Evolutionary conservation across 176 grass and related monocot genomes (phyloP).

Genomic region (Puya raimondii): DNA sequence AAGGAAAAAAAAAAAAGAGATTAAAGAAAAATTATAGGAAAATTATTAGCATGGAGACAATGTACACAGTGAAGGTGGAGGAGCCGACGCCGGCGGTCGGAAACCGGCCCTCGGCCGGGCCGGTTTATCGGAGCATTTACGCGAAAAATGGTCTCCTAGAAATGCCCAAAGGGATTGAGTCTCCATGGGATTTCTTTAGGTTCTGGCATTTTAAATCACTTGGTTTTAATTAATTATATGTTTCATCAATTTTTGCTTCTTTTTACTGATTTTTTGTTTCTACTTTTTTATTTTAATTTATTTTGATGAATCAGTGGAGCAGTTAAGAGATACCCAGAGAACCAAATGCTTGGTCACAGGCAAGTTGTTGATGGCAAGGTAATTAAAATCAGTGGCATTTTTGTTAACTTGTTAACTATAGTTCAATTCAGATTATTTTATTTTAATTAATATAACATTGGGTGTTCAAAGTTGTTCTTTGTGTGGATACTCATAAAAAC

Average conservation of each 20-base stretch:
- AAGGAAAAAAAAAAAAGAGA: not conserved
- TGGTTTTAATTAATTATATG: not conserved
- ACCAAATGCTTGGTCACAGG: conserved; percentile 77
- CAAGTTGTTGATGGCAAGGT: conserved; percentile 67
- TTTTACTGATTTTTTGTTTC: not conserved
- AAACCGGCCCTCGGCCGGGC: conserved; percentile 49
- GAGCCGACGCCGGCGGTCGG: conserved; percentile 38
- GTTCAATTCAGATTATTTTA: not conserved
- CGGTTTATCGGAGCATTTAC: conserved; percentile 67
- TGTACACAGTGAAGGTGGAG: conserved; percentile 69
- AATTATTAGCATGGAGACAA: conserved; percentile 26
- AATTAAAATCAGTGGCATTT: not conserved
- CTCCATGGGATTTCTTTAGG: conserved; percentile 95
- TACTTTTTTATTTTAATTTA: not conserved
- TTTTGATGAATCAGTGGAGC: conserved; percentile 38
- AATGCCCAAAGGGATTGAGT: conserved; percentile 44
- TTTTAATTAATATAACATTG: not conserved
- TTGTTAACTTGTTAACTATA: not conserved
- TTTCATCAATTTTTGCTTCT: not conserved
- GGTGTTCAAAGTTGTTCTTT: too few relatives aligned
- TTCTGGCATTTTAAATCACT: conserved; percentile 8
- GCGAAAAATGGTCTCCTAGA: conserved; percentile 66
- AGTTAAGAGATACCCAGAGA: conserved; percentile 54
- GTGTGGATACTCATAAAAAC: too few relatives aligned
- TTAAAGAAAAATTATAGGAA: too few relatives aligned